A percentile compares a stretch with the other conserved stretches of the same genome.
Conservation (phyloP, 2,329 filamentous ascomycete genomes). For the Sarocladium strictum region DNA sequence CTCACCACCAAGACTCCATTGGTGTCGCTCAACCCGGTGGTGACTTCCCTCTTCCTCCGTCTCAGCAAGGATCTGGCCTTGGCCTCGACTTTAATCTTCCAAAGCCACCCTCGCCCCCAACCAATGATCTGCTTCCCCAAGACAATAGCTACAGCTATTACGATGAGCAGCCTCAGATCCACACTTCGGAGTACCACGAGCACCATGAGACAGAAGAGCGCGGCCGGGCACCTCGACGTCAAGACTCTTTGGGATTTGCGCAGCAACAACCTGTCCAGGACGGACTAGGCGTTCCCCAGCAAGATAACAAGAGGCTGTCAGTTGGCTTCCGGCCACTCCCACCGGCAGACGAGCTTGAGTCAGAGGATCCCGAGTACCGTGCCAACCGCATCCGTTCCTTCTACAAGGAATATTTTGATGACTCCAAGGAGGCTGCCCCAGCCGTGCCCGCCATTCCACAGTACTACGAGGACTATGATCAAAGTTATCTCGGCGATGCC, state of each 20-base stretch:
- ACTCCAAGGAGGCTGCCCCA: conserved; percentile 51
- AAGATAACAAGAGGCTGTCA: conserved; percentile 54
- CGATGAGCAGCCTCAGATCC: conserved; percentile 20
- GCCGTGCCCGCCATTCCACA: conserved; percentile 32
- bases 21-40: conserved; percentile 17
- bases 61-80: conserved; percentile 23
- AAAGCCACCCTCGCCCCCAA: conserved; percentile 20
- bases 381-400: conserved; percentile 97
- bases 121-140: conserved; percentile 16
- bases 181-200: conserved; percentile 27
- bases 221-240: conserved; percentile 29
- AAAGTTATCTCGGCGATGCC: conserved; percentile 58
- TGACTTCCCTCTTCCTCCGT: conserved; percentile 20
- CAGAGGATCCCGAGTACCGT: conserved; percentile 87
- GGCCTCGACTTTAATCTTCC: conserved; percentile 29
- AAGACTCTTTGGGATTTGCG: conserved; percentile 12
- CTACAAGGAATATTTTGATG: conserved; percentile 99
- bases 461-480: conserved; percentile 73
- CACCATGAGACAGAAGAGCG: conserved; percentile 25
- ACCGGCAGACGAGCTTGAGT: conserved; percentile 69
- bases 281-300: conserved; percentile 47
- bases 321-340: conserved; percentile 79
- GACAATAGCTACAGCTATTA: conserved; percentile 15
- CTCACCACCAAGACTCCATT: conserved; percentile 10
- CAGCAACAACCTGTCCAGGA: conserved; percentile 18